Conservation (phyloP, 495 filamentous ascomycete genomes). For the Umbilicaria muhlenbergii region DNA sequence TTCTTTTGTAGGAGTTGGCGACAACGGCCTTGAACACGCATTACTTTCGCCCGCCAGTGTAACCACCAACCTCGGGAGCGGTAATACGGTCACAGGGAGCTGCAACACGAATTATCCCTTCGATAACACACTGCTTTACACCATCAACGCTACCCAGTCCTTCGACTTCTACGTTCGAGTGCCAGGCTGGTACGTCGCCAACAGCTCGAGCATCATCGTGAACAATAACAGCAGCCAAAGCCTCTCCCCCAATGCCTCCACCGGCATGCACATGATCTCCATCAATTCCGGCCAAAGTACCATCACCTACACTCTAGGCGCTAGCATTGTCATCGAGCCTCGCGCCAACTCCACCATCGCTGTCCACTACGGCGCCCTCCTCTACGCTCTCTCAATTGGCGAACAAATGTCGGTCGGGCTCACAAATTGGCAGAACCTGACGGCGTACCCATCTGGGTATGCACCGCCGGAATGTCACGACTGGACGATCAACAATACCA, state of each 20-base stretch:
- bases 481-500: constrained; percentile 20
- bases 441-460: constrained; percentile 3
- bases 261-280: constrained; percentile 13
- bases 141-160: constrained; percentile 19
- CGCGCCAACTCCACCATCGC: constrained; percentile 39
- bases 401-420: constrained; percentile 13
- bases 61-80: constrained; percentile 9
- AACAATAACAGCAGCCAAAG: constrained; percentile 3
- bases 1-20: constrained; percentile 14
- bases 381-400: constrained; percentile 36
- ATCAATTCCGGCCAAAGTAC: constrained; percentile 11
- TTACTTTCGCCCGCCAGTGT: constrained; percentile 15
- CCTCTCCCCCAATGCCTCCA: constrained; percentile 11
- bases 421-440: constrained; percentile 1
- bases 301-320: constrained; percentile 13
- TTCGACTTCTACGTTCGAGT: constrained; percentile 15
- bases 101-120: constrained; percentile 41
- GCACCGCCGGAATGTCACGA: constrained; percentile 22
- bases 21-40: constrained; percentile 12
- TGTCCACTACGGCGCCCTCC: constrained; percentile 35
- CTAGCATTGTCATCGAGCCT: constrained; percentile 14
- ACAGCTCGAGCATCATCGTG: constrained; percentile 3
- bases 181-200: constrained; percentile 8
- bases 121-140: constrained; percentile 28
- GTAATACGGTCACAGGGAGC: constrained; percentile 10